phyloP scores from a whole-genome alignment of 345 rosid species.

The Boechera retrofracta region DNA sequence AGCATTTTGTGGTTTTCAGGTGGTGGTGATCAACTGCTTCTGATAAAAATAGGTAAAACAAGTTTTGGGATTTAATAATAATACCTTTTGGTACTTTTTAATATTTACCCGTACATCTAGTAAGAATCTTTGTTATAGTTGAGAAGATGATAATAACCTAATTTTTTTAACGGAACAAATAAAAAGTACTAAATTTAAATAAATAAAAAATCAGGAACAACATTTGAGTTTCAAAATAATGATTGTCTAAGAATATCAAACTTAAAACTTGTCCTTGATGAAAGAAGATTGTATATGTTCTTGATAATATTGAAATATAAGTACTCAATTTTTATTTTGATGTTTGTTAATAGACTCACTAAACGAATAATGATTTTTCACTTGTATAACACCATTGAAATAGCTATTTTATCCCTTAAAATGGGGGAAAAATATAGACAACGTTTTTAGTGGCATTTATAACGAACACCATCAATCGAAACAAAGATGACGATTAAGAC shows the following conservation, averaged over 20 bases:
- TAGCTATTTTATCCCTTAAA: not conserved
- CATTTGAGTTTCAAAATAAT: not conserved
- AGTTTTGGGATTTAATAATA: not conserved
- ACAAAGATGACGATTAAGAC: not conserved
- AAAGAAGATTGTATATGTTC: not conserved
- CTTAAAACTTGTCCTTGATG: too few relatives aligned
- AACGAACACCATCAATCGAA: not conserved
- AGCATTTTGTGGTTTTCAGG: constrained; percentile 35
- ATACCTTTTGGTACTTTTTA: not conserved
- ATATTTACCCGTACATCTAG: constrained; percentile 16
- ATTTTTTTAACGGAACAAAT: not conserved
- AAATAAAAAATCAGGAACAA: not conserved
- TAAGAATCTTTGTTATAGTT: constrained; percentile 10
- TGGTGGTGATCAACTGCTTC: constrained; percentile 6
- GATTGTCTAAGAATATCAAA: not conserved
- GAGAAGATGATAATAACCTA: constrained; percentile 1
- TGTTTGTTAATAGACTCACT: not conserved
- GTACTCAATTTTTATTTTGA: not conserved
- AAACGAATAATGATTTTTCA: not conserved
- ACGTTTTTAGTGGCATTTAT: not conserved
- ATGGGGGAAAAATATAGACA: not conserved
- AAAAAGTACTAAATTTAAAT: not conserved
- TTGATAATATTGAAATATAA: not conserved
- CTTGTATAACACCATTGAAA: not conserved
- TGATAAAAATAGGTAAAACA: constrained; percentile 24